Evolutionary conservation across 805 yeast genomes (phyloP).

Genomic region (Starmerella riodocensis): DNA sequence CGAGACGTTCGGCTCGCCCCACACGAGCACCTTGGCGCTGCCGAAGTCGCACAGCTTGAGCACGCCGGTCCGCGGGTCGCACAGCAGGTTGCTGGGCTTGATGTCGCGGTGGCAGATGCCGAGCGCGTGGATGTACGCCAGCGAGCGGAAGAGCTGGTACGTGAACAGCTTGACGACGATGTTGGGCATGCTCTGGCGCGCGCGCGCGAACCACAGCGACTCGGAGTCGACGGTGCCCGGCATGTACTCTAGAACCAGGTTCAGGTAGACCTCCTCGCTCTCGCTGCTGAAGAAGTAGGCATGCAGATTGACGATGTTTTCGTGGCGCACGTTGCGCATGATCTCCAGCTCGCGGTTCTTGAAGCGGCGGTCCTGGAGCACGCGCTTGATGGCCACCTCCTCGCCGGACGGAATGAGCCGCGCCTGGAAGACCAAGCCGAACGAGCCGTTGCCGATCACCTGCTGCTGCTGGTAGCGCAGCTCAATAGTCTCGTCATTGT

Average conservation of each 20-base stretch:
- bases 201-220: slow-evolving; percentile 50
- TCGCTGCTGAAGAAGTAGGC: slow-evolving; percentile 76
- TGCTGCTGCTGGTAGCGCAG: slow-evolving; percentile 70
- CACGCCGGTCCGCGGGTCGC: slow-evolving; percentile 73
- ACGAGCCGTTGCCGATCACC: slow-evolving; percentile 98
- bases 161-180: slow-evolving; percentile 78
- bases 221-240: slow-evolving; percentile 96
- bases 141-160: slow-evolving; percentile 66
- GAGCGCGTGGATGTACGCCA: slow-evolving; percentile 58
- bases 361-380: slow-evolving; percentile 89
- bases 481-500: slow-evolving; percentile 45
- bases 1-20: slow-evolving; percentile 86
- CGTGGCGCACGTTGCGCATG: slow-evolving; percentile 79
- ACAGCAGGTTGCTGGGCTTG: slow-evolving; percentile 77
- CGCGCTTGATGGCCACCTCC: slow-evolving; percentile 86
- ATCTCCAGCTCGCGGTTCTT: slow-evolving; percentile 94
- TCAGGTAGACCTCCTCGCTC: slow-evolving; percentile 71
- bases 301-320: slow-evolving; percentile 73
- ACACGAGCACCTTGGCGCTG: slow-evolving; percentile 78
- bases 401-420: slow-evolving; percentile 59
- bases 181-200: slow-evolving; percentile 66
- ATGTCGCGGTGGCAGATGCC: slow-evolving; percentile 84
- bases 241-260: slow-evolving; percentile 77
- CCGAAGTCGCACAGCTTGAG: slow-evolving; percentile 95
- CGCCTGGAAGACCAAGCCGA: slow-evolving; percentile 93